phyloP scores from a whole-genome alignment of 306 rosid species.

The peach (Prunus persica) region Prunus_persica_NCBIv2 NC_034011.1:3837501-3838000 shows the following conservation, averaged over 20 bases:
- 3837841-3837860: not conserved
- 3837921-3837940: not conserved
- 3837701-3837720: not conserved
- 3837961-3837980: not conserved
- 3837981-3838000: not conserved
- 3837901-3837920: not conserved
- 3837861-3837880: not conserved
- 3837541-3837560: constrained; percentile 48
- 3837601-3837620: constrained; percentile 52
- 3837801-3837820: constrained; percentile 3
- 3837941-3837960: not conserved
- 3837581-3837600: constrained; percentile 25
- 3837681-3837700: not conserved
- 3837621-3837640: constrained; percentile 45
- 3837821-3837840: too few species aligned
- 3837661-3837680: not conserved
- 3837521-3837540: constrained; percentile 29
- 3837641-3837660: not conserved
- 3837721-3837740: constrained; percentile 39
- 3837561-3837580: constrained; percentile 22
- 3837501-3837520: constrained; percentile 9
- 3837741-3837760: constrained; percentile 34
- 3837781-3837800: constrained; percentile 15
- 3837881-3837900: not conserved
- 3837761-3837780: constrained; percentile 8